phyloP scores from a whole-genome alignment of 345 rosid species.

The Eucalyptus curtisii region DNA sequence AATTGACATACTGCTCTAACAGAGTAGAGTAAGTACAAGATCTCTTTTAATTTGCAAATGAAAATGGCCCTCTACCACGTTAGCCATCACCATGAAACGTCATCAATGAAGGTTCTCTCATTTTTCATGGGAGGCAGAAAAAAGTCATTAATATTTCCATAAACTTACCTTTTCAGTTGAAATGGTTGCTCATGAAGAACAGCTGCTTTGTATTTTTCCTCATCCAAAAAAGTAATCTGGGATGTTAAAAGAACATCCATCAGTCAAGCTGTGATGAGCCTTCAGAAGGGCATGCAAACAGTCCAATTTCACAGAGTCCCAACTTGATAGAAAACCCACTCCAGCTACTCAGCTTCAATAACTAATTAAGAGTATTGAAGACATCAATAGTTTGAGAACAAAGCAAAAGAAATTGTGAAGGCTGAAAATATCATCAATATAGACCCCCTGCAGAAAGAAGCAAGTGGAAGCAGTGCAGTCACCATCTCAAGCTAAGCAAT shows the following conservation, averaged over 20 bases:
- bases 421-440: not conserved
- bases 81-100: not conserved
- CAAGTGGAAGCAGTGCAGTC: not conserved
- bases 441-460: not conserved
- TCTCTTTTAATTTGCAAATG: not conserved
- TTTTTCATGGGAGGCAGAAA: not conserved
- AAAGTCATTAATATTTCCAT: not conserved
- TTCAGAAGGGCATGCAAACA: not conserved
- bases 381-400: not conserved
- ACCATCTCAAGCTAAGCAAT: not conserved
- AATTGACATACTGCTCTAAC: not conserved
- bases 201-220: constrained; percentile 61
- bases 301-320: not conserved
- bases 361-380: not conserved
- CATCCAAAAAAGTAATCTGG: constrained; percentile 74
- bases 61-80: not conserved
- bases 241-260: not conserved
- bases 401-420: not conserved
- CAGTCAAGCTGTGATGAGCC: not conserved
- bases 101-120: not conserved
- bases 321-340: not conserved
- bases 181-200: constrained; percentile 62
- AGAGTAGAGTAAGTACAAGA: not conserved
- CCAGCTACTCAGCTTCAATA: not conserved
- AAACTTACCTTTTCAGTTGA: constrained; percentile 55